Evolutionary conservation across 2,329 filamentous ascomycete genomes (phyloP), one percentile per base, ranked within the genome.

Genomic region (Fusarium floridanum): DNA sequence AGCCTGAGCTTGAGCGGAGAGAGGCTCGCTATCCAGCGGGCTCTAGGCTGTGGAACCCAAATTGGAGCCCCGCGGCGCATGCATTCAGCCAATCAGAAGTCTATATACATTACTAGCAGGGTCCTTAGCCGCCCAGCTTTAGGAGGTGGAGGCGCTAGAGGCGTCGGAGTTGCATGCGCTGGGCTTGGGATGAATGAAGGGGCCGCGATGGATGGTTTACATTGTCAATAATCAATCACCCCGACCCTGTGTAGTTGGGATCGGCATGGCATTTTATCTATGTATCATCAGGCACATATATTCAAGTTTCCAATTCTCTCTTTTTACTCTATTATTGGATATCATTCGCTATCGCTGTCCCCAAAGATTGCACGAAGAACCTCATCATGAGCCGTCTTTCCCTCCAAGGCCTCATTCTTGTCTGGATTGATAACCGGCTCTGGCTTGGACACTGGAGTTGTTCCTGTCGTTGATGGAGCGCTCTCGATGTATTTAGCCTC

Each of bases 301-400:
- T 55, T 14, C 12, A 14, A 57, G 11, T 5, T n/a, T 39, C 55
- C 24, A 32, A 45, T 5, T 5, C 34, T 27, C 3, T 22, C 32
- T 29, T 45, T 16, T 4, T 24, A 9, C 17, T 22, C 20, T 32
- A 45, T 37, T 11, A 12, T 14, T 60, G 29, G 63, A 65, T 60
- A 55, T 68, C 64, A 61, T 70, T 94, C 92, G 76, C 94, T 93
- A 74, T 93, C 92, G 79, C 93, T 93, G 81, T 95, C 94, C 7
- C 95, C 96, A 88, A 98, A 98, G 34, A 98, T 95, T n/a, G 95
- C 94, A 76, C 91, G 94, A 78, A 98, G 95, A 0, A 98, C 92
- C 50, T 93, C 94, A 59, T 95, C 94, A 17, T 93, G 91, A 1
- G 95, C 94, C 64, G 91, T 88, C 77, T 91, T 87, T 0, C 89